phyloP scores from a whole-genome alignment of 2,329 filamentous ascomycete species.

The Trichocomaceae sp. region DNA sequence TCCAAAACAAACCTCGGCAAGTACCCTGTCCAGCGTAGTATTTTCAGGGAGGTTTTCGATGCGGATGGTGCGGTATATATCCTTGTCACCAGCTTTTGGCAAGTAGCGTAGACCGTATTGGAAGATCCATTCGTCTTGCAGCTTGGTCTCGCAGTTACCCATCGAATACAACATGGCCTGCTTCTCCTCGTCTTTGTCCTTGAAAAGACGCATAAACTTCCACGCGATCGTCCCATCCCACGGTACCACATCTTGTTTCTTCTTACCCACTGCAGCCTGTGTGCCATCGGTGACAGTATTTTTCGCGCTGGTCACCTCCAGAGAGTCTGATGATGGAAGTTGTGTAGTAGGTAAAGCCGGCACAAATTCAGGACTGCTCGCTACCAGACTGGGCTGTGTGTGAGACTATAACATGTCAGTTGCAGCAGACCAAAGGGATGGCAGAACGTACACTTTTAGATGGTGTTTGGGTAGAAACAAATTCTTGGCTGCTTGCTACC shows the following conservation, averaged over 20 bases:
- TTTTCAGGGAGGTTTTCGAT: constrained; percentile 23
- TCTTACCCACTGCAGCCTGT: not conserved
- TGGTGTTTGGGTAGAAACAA: not conserved
- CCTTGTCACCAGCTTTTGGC: constrained; percentile 17
- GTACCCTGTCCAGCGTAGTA: constrained; percentile 20
- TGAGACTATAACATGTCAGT: not conserved
- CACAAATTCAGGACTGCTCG: not conserved
- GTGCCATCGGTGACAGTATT: not conserved
- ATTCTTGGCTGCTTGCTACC: not conserved
- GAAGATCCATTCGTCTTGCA: constrained; percentile 21
- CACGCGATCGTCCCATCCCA: constrained; percentile 13
- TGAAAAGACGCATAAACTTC: constrained; percentile 18
- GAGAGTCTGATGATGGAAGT: not conserved
- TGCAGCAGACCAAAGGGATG: not conserved
- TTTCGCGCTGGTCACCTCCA: not conserved
- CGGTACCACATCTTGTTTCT: not conserved
- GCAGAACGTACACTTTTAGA: not conserved
- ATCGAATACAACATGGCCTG: constrained; percentile 15
- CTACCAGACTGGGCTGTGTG: not conserved
- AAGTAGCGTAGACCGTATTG: constrained; percentile 29
- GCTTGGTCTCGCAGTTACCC: constrained; percentile 5
- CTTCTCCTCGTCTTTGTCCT: constrained; percentile 18
- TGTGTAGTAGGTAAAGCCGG: not conserved
- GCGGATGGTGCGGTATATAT: constrained; percentile 26
- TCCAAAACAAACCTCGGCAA: constrained; percentile 21